Evolutionary conservation across 768 basidiomycete species (phyloP), one percentile per base, ranked within the genome.

Genomic region (Suillus weaverae): DNA sequence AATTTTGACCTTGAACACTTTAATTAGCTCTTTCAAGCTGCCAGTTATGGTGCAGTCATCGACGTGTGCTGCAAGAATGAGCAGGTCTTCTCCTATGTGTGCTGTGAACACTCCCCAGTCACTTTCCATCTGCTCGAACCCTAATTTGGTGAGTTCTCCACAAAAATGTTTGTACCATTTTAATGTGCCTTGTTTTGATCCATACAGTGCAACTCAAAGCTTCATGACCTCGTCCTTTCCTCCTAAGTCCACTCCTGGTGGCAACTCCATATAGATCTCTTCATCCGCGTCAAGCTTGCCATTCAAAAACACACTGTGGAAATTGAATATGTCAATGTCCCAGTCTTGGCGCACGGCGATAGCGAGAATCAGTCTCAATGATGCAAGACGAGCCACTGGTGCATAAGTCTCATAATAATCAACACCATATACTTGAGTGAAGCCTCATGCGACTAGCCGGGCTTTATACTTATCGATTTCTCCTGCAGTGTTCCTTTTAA

Each of bases 221-320:
- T 35, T 35, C 35, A 8, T 8, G 35, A 35, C 35, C 4, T 35
- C 6, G 35, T 35, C 35, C 35, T 35, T 35, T 8, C 35, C 35
- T 35, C 35, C 35, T 35, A 35, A 35, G 35, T 35, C 35, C 35
- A 35, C 35, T 8, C 35, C 35, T 35, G 35, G 35, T 35, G 35
- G 35, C 35, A 35, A 35, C 35, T 35, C 35, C 35, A 35, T 35
- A 35, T 35, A 35, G 35, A 35, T 35, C 7, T 35, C 35, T 35
- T 35, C 35, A 35, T 70, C 70, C n/a, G 73, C 69, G 36, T 72
- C 73, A 38, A 84, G 75, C 33, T 77, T 69, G 0, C 76, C 73
- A 62, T 78, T 80, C 1, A 84, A 74, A 67, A 77, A 84, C 0
- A 79, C 80, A 0, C 72, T 72, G 33, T 79, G 79, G 39, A 85